phyloP scores from a whole-genome alignment of 2,329 filamentous ascomycete genomes.

The Verticillium dahliae region DNA sequence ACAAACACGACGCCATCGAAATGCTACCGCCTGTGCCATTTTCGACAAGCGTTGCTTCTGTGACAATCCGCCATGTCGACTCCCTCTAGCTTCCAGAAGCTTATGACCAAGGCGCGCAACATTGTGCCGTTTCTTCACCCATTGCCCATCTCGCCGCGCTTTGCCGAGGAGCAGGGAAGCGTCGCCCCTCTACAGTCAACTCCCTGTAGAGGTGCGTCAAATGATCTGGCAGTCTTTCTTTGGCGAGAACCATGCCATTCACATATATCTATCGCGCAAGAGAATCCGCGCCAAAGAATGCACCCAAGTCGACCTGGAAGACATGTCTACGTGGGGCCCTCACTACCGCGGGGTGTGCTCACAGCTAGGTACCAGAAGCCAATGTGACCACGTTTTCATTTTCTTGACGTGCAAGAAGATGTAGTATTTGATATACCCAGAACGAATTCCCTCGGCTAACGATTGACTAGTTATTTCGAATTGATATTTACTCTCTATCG shows the following conservation, averaged over 20 bases:
- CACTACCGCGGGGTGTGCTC: not conserved
- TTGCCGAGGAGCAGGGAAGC: slow-evolving; percentile 9
- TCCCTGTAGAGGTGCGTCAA: slow-evolving; percentile 9
- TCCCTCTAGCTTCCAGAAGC: slow-evolving; percentile 4
- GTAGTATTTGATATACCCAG: slow-evolving; percentile 4
- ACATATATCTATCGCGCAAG: slow-evolving; percentile 3
- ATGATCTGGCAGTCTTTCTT: slow-evolving; percentile 12
- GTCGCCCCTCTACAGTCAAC: slow-evolving; percentile 5
- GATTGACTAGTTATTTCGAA: slow-evolving; percentile 10
- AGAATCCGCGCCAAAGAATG: slow-evolving; percentile 8
- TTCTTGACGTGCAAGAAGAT: slow-evolving; percentile 10
- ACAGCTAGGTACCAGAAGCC: not conserved
- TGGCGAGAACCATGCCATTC: slow-evolving; percentile 6
- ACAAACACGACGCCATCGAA: too few species aligned
- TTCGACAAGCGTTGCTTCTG: not conserved
- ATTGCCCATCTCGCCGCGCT: slow-evolving; percentile 10
- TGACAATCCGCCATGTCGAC: slow-evolving; percentile 1
- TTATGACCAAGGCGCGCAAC: slow-evolving; percentile 8
- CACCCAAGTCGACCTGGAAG: slow-evolving; percentile 3
- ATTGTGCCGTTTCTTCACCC: slow-evolving; percentile 10
- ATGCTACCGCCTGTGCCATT: too few species aligned
- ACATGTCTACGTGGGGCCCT: not conserved
- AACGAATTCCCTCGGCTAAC: slow-evolving; percentile 3
- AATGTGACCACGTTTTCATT: slow-evolving; percentile 7
- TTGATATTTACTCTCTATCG: slow-evolving; percentile 9